A percentile compares a stretch with the other conserved stretches of the same genome.
These are phyloP conservation scores for Capillidium rhysosporum DNA, from an alignment of 371 early-diverging fungal genomes.

Conservation along the genomic window DNA sequence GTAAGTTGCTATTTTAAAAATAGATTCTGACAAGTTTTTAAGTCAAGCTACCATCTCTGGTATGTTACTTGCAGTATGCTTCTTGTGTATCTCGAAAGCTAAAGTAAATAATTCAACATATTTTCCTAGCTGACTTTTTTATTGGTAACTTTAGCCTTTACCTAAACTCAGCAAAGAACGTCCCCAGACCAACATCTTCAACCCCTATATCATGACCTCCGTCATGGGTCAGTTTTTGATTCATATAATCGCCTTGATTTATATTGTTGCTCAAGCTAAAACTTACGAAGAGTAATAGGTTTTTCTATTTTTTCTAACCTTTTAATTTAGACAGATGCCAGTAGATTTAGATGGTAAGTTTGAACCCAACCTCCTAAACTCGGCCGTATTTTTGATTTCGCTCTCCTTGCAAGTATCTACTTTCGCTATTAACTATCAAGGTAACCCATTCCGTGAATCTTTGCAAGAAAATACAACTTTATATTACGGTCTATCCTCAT, in stretches of 20 bases:
- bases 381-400: conserved; percentile 89
- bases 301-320: not conserved
- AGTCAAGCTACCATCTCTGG: conserved; percentile 89
- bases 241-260: conserved; percentile 75
- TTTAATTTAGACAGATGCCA: conserved; percentile 32
- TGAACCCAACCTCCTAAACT: conserved; percentile 87
- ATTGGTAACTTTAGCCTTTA: conserved; percentile 59
- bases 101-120: conserved; percentile 13
- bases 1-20: conserved; percentile 28
- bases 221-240: conserved; percentile 93
- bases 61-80: conserved; percentile 91
- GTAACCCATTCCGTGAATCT: conserved; percentile 97
- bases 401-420: conserved; percentile 97
- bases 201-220: conserved; percentile 84
- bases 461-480: conserved; percentile 88
- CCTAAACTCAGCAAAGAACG: conserved; percentile 80
- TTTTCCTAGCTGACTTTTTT: not conserved
- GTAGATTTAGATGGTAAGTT: conserved; percentile 83
- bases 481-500: conserved; percentile 67
- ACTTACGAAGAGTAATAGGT: conserved; percentile 32
- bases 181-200: conserved; percentile 94
- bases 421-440: conserved; percentile 98
- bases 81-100: conserved; percentile 91
- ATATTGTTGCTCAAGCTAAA: conserved; percentile 55
- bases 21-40: not conserved